Evolutionary conservation across 2,329 filamentous ascomycete species (phyloP).

Genomic region (Aspergillus luchuensis): DNA sequence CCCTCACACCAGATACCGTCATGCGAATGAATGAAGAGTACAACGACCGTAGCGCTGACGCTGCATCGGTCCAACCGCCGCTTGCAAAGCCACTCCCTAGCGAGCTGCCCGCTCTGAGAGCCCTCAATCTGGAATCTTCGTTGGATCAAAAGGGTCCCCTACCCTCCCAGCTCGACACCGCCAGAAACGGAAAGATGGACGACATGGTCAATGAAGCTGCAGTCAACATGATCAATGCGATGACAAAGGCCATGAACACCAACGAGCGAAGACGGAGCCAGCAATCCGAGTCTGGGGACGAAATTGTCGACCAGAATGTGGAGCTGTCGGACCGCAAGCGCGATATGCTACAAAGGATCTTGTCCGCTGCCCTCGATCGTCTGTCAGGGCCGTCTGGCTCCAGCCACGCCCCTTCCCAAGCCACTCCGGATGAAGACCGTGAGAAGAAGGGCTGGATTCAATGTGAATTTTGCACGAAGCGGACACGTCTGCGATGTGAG

Average conservation of each 20-base stretch:
- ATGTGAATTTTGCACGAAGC: conserved; percentile 35
- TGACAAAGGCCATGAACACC: conserved; percentile 37
- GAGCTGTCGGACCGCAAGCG: conserved; percentile 31
- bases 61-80: neutral
- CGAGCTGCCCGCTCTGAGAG: conserved; percentile 17
- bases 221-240: conserved; percentile 35
- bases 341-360: conserved; percentile 36
- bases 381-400: conserved; percentile 20
- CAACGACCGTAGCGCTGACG: neutral
- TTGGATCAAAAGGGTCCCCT: conserved; percentile 12
- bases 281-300: conserved; percentile 25
- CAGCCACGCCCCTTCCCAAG: conserved; percentile 5
- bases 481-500: conserved; percentile 37
- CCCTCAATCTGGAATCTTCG: conserved; percentile 16
- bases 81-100: conserved; percentile 5
- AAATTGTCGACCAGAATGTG: conserved; percentile 21
- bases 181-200: conserved; percentile 20
- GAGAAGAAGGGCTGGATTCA: conserved; percentile 32
- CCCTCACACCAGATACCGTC: conserved; percentile 13
- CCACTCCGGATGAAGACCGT: conserved; percentile 13
- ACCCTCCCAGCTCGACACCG: conserved; percentile 6
- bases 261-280: conserved; percentile 27
- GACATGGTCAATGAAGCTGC: conserved; percentile 33
- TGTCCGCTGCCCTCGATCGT: conserved; percentile 32
- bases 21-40: conserved; percentile 11